These are phyloP conservation scores for Barbatosphaeria neglecta DNA, from an alignment of 495 filamentous ascomycete genomes.

Conservation along the genomic window DNA sequence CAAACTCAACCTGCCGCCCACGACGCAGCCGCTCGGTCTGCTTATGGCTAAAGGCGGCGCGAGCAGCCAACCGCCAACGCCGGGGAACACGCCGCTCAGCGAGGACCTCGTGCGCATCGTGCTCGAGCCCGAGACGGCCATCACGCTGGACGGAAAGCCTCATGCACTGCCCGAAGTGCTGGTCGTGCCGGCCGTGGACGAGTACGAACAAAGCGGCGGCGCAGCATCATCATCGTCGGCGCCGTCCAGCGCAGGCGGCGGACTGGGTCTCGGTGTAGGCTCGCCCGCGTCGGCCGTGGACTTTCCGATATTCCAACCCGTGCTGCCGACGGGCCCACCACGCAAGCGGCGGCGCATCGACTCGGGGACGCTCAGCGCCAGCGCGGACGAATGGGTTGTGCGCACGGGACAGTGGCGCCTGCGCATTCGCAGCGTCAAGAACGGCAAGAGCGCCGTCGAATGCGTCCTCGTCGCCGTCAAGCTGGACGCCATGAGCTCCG, in stretches of 20 bases:
- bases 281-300: constrained; percentile 19
- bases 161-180: constrained; percentile 19
- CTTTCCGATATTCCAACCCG: background rate
- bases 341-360: constrained; percentile 42
- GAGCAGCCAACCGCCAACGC: constrained; percentile 45
- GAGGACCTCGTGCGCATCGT: constrained; percentile 60
- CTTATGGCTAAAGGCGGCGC: constrained; percentile 48
- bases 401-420: constrained; percentile 73
- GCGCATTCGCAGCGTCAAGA: constrained; percentile 45
- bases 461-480: constrained; percentile 68
- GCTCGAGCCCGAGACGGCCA: constrained; percentile 53
- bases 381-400: constrained; percentile 54
- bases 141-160: constrained; percentile 57
- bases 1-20: constrained; percentile 60
- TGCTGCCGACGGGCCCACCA: constrained; percentile 7
- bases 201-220: constrained; percentile 3
- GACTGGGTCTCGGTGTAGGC: constrained; percentile 13
- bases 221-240: constrained; percentile 15
- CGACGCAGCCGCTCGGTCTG: constrained; percentile 53
- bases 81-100: constrained; percentile 58
- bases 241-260: constrained; percentile 18
- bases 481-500: constrained; percentile 59
- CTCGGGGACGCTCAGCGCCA: constrained; percentile 9
- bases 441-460: constrained; percentile 45
- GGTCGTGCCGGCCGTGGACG: constrained; percentile 2